These are phyloP conservation scores for Filobasidium floriforme DNA, from an alignment of 768 basidiomycete genomes.

Conservation along the genomic window DNA sequence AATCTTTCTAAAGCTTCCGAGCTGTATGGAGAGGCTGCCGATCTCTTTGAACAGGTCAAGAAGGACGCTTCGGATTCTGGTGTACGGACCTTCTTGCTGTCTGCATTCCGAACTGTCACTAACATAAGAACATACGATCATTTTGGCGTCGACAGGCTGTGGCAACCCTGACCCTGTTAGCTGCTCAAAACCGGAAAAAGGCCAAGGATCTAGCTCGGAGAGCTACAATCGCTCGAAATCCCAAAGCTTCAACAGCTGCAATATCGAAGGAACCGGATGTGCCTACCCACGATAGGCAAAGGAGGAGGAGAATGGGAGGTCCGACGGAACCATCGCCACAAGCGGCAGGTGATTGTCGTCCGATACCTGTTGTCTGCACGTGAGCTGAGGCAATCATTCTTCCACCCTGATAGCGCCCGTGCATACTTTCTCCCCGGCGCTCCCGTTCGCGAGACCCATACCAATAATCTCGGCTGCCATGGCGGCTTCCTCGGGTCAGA, in stretches of 20 bases:
- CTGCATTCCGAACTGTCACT: background rate
- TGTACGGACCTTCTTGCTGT: background rate
- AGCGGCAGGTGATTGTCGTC: background rate
- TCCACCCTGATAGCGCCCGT: background rate
- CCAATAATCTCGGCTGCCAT: background rate
- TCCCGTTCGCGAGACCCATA: background rate
- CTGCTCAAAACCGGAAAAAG: slow-evolving; percentile 38
- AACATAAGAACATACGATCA: too few relatives aligned
- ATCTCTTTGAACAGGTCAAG: slow-evolving; percentile 59
- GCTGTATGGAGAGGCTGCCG: slow-evolving; percentile 73
- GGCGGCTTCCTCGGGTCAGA: background rate
- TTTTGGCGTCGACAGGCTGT: slow-evolving; percentile 15
- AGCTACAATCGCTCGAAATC: slow-evolving; percentile 8
- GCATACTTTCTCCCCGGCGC: background rate
- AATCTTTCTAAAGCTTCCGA: slow-evolving; percentile 64
- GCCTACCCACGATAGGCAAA: background rate
- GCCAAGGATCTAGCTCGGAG: slow-evolving; percentile 34
- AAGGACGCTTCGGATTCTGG: slow-evolving; percentile 9
- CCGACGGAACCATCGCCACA: slow-evolving; percentile 3
- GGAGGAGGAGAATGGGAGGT: background rate
- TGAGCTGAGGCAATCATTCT: background rate
- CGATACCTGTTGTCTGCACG: background rate
- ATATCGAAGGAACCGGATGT: background rate
- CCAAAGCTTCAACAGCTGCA: background rate
- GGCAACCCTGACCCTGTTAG: slow-evolving; percentile 34